Evolutionary conservation across 2,329 filamentous ascomycete genomes (phyloP).

Genomic region (Fusarium mangiferae): DNA sequence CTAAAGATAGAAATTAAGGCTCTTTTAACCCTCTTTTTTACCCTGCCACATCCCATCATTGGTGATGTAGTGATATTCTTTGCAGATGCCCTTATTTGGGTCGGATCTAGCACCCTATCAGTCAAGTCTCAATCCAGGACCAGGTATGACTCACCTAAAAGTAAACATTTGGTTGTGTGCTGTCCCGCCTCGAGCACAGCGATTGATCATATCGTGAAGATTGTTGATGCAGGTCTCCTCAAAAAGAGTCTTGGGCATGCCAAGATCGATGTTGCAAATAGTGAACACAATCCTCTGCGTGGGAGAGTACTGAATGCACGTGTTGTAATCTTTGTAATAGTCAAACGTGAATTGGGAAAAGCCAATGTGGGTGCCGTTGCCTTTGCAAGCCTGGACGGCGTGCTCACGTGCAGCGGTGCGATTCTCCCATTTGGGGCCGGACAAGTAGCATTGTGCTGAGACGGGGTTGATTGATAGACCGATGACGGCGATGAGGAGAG

Average conservation of each 20-base stretch:
- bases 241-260: too few relatives aligned
- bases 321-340: fast-evolving
- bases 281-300: not conserved
- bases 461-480: not conserved
- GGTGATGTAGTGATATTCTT: too few relatives aligned
- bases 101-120: not conserved
- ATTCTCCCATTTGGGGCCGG: not conserved
- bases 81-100: not conserved
- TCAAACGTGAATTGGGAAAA: too few relatives aligned
- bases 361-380: too few relatives aligned
- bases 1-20: too few relatives aligned
- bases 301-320: not conserved
- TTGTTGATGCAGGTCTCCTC: too few relatives aligned
- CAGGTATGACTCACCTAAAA: not conserved
- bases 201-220: too few relatives aligned
- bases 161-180: too few relatives aligned
- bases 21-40: too few relatives aligned
- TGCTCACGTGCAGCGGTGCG: not conserved
- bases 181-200: not conserved
- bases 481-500: not conserved
- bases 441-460: not conserved
- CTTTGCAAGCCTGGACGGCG: not conserved
- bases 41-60: too few relatives aligned
- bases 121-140: not conserved
- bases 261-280: too few relatives aligned